These are phyloP conservation scores for Arctium minus DNA, from an alignment of 129 eudicot genomes.

Conservation along the genomic window DNA sequence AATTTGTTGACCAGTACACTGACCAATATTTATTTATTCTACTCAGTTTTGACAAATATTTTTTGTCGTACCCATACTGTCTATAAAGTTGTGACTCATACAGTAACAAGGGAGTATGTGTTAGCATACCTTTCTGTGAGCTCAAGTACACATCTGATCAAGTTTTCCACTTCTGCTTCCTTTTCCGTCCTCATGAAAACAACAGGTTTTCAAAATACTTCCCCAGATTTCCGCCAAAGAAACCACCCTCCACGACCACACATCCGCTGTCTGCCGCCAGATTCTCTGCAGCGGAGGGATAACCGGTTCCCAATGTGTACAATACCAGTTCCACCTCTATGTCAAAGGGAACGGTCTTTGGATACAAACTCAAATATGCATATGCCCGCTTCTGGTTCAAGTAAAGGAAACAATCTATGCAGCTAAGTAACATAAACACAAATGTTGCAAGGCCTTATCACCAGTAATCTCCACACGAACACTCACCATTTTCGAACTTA, in stretches of 20 bases:
- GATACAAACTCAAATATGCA: conserved; percentile 2
- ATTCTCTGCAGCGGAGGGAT: background rate
- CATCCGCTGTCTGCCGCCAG: background rate
- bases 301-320: background rate
- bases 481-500: conserved; percentile 58
- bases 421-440: background rate
- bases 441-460: conserved; percentile 13
- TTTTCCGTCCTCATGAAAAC: background rate
- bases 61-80: background rate
- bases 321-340: background rate
- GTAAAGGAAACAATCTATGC: background rate
- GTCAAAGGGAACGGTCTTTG: background rate
- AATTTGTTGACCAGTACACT: conserved; percentile 2
- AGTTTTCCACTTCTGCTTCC: background rate
- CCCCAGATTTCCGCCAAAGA: background rate
- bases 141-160: conserved; percentile 9
- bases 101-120: conserved; percentile 3
- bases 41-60: background rate
- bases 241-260: background rate
- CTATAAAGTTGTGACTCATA: background rate
- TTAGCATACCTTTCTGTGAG: background rate
- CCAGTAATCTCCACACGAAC: conserved; percentile 79
- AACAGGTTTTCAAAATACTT: background rate
- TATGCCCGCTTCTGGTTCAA: background rate
- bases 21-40: background rate